Conservation (phyloP, 306 rosid genomes). For the Malus asiatica region DNA sequence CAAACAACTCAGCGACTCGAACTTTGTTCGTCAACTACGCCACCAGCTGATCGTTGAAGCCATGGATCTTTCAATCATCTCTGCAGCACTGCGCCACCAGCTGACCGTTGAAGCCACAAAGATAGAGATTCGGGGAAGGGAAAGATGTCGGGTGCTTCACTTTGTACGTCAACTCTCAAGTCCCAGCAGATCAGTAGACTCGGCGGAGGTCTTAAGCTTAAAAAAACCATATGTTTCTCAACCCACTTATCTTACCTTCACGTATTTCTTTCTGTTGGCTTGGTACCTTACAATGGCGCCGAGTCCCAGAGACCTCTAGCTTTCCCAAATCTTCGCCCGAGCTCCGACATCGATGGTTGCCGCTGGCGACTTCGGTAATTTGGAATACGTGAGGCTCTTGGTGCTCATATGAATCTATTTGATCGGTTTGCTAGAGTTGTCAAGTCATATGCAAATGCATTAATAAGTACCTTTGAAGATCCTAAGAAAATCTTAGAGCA, state of each 20-base stretch:
- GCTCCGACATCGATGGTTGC: too few relatives aligned
- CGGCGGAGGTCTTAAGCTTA: conserved; percentile 41
- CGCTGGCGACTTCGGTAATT: too few relatives aligned
- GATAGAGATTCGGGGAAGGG: conserved; percentile 1
- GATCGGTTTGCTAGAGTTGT: conserved; percentile 85
- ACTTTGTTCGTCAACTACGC: too few relatives aligned
- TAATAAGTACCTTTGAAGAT: conserved; percentile 81
- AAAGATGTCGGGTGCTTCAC: conserved; percentile 61
- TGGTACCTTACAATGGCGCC: too few relatives aligned
- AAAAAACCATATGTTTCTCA: conserved; percentile 36
- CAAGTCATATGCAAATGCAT: conserved; percentile 95
- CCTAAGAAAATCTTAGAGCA: conserved; percentile 96
- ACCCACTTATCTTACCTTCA: conserved; percentile 50
- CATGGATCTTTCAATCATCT: neutral
- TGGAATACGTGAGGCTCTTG: too few relatives aligned
- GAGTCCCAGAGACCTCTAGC: too few relatives aligned
- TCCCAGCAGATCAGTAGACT: conserved; percentile 64
- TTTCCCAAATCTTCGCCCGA: too few relatives aligned
- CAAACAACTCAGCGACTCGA: too few relatives aligned
- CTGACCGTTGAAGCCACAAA: conserved; percentile 23
- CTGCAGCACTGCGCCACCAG: neutral
- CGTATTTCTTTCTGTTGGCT: neutral
- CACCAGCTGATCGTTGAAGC: too few relatives aligned
- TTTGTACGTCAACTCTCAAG: conserved; percentile 66
- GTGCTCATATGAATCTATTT: conserved; percentile 5